These are phyloP conservation scores for Borealophlyctis nickersoniae DNA, from an alignment of 192 early-diverging fungal species.

Conservation along the genomic window DNA sequence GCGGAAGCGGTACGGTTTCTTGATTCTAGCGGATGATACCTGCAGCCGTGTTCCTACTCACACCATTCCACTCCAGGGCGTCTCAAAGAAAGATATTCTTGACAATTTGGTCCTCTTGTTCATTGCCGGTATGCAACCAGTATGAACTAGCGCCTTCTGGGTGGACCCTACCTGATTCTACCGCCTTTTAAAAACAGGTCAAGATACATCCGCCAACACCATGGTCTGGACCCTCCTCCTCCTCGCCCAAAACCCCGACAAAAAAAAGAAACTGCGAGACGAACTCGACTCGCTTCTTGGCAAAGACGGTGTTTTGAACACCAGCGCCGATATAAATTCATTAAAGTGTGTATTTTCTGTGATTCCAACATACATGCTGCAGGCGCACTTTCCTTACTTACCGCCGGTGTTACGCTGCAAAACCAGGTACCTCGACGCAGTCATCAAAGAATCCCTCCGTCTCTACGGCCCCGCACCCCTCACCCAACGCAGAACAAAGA, in stretches of 20 bases:
- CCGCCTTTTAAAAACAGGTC: too few relatives aligned
- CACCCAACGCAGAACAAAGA: too few relatives aligned
- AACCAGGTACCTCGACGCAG: constrained; percentile 30
- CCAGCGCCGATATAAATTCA: too few relatives aligned
- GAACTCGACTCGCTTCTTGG: constrained; percentile 7
- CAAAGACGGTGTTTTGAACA: not conserved
- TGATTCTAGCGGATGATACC: not conserved
- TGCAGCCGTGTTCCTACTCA: too few relatives aligned
- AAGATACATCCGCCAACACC: constrained; percentile 44
- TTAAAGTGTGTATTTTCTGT: too few relatives aligned
- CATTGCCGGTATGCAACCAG: too few relatives aligned
- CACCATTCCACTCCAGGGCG: too few relatives aligned
- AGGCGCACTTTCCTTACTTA: not conserved
- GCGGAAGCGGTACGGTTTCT: not conserved
- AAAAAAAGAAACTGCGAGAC: constrained; percentile 15
- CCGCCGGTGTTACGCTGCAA: not conserved
- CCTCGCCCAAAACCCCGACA: constrained; percentile 21
- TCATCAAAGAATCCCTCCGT: constrained; percentile 41
- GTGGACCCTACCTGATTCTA: too few relatives aligned
- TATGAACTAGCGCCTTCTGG: too few relatives aligned
- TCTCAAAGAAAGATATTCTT: not conserved
- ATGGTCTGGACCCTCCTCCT: constrained; percentile 27
- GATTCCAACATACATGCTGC: too few relatives aligned
- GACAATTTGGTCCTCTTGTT: constrained; percentile 20
- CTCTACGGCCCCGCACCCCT: constrained; percentile 28